phyloP scores from a whole-genome alignment of 768 basidiomycete species.

The Scleroderma citrinum region DNA sequence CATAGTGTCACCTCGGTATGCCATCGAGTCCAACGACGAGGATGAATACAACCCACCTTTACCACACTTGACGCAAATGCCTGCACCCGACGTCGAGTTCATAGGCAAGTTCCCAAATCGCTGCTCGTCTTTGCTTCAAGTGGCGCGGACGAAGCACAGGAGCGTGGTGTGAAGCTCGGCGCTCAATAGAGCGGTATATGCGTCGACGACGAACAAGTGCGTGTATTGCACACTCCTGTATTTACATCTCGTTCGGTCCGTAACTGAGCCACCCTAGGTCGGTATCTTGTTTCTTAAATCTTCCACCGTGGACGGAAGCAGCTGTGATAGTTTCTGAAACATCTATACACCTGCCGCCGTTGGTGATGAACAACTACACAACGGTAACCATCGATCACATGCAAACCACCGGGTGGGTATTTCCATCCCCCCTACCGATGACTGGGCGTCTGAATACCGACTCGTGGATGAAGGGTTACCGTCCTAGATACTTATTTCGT shows the following conservation, averaged over 20 bases:
- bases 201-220: slow-evolving; percentile 43
- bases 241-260: background rate
- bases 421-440: background rate
- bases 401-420: slow-evolving; percentile 50
- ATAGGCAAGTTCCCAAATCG: slow-evolving; percentile 26
- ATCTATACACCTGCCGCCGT: slow-evolving; percentile 38
- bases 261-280: slow-evolving; percentile 30
- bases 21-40: slow-evolving; percentile 64
- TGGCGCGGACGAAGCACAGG: slow-evolving; percentile 44
- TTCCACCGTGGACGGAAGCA: slow-evolving; percentile 41
- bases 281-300: slow-evolving; percentile 48
- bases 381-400: slow-evolving; percentile 35
- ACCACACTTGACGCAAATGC: slow-evolving; percentile 25
- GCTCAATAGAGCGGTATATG: slow-evolving; percentile 43
- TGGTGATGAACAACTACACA: slow-evolving; percentile 46
- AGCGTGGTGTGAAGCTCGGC: slow-evolving; percentile 42
- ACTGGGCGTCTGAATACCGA: background rate
- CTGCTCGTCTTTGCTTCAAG: slow-evolving; percentile 43
- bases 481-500: slow-evolving; percentile 50
- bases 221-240: background rate
- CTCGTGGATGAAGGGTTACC: slow-evolving; percentile 32
- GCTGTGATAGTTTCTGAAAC: slow-evolving; percentile 51
- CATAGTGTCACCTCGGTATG: slow-evolving; percentile 49
- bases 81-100: slow-evolving; percentile 31
- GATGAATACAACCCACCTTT: slow-evolving; percentile 49